Evolutionary conservation across 1,139 yeast genomes (phyloP).

Genomic region (Blastobotrys ciferrii): DNA sequence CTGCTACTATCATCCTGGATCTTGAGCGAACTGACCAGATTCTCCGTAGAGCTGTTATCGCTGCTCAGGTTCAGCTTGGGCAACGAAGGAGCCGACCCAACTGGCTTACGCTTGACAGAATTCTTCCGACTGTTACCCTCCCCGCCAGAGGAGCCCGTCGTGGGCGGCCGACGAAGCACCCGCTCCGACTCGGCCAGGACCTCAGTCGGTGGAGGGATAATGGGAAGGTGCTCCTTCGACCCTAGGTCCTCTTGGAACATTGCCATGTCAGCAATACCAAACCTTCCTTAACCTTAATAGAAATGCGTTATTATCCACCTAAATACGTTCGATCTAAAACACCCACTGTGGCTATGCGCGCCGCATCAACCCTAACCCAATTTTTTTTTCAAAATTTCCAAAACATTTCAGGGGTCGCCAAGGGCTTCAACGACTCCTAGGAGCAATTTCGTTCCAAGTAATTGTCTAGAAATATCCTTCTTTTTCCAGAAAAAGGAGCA

Average conservation of each 20-base stretch:
- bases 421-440: too few species aligned
- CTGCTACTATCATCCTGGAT: conserved; percentile 5
- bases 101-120: conserved; percentile 18
- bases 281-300: too few species aligned
- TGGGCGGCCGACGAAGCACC: neutral
- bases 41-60: conserved; percentile 10
- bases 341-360: too few species aligned
- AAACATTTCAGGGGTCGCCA: too few species aligned
- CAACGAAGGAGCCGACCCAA: conserved; percentile 18
- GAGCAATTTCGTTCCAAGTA: too few species aligned
- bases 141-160: neutral
- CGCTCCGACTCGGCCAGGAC: neutral
- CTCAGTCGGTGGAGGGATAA: conserved; percentile 4
- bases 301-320: too few species aligned
- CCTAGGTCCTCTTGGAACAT: conserved; percentile 18
- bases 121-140: conserved; percentile 1
- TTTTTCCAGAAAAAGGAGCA: too few species aligned
- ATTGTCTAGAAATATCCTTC: too few species aligned
- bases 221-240: conserved; percentile 1
- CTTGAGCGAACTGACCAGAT: conserved; percentile 6
- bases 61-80: conserved; percentile 14
- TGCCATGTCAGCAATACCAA: too few species aligned
- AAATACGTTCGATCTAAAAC: too few species aligned
- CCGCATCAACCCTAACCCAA: too few species aligned
- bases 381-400: too few species aligned